These are phyloP conservation scores for Rosa hybrid DNA, from an alignment of 331 rosid species.

Conservation along the genomic window DNA sequence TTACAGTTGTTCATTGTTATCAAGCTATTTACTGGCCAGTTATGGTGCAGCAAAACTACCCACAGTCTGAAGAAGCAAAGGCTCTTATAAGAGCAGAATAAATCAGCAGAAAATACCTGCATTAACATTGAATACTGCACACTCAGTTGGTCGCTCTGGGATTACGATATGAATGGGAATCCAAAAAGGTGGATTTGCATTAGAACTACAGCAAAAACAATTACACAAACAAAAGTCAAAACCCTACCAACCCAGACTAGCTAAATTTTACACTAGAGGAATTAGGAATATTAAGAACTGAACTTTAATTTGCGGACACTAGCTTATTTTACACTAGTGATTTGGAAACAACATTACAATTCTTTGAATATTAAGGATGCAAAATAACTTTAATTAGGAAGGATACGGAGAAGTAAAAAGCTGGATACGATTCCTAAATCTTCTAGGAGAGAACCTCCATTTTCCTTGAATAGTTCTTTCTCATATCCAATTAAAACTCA, in stretches of 20 bases:
- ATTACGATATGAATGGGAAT: constrained; percentile 88
- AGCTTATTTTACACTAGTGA: background rate
- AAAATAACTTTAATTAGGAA: background rate
- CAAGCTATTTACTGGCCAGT: background rate
- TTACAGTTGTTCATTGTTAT: background rate
- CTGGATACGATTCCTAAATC: background rate
- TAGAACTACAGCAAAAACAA: constrained; percentile 52
- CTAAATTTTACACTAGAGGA: background rate
- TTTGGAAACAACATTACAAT: background rate
- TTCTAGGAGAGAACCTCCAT: background rate
- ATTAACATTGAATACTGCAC: constrained; percentile 76
- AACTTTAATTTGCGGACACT: background rate
- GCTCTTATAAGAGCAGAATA: background rate
- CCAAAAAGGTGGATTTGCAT: constrained; percentile 86
- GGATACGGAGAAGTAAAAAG: background rate
- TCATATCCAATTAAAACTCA: background rate
- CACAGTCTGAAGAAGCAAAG: constrained; percentile 8
- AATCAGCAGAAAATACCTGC: constrained; percentile 59
- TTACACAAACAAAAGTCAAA: constrained; percentile 13
- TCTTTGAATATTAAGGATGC: background rate
- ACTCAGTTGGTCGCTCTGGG: constrained; percentile 97
- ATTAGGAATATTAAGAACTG: background rate
- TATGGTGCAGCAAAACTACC: background rate
- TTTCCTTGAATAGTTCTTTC: background rate
- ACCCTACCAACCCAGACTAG: background rate